A percentile compares a stretch with the other conserved stretches of the same genome.
Conservation (phyloP, 2,329 filamentous ascomycete genomes). For the Pseudogymnoascus sp. region DNA sequence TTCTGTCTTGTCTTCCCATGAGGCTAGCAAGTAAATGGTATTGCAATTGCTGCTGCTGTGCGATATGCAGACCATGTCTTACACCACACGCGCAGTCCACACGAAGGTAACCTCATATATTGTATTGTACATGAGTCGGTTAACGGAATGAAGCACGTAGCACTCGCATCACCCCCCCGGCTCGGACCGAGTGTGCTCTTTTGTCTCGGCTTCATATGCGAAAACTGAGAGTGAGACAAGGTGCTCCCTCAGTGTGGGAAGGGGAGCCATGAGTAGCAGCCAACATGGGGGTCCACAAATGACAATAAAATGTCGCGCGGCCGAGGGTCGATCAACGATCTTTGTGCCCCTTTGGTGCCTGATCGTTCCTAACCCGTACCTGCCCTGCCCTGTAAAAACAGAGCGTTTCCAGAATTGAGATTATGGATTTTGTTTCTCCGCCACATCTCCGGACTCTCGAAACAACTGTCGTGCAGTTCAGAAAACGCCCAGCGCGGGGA, state of each 20-base stretch:
- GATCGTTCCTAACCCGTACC: not conserved
- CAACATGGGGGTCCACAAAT: not conserved
- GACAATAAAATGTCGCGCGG: not conserved
- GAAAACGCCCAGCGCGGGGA: not conserved
- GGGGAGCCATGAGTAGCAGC: not conserved
- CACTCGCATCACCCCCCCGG: not conserved
- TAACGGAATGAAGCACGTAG: conserved; percentile 5
- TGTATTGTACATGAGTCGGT: not conserved
- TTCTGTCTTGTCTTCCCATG: not conserved
- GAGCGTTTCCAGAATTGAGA: not conserved
- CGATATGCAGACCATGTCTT: not conserved
- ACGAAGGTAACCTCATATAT: not conserved
- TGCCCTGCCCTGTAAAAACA: not conserved
- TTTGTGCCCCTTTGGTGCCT: not conserved
- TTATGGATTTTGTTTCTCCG: not conserved
- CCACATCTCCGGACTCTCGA: not conserved
- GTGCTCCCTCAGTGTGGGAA: not conserved
- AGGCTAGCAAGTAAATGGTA: too few species aligned
- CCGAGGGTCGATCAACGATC: not conserved
- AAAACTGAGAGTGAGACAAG: not conserved
- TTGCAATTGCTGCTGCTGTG: not conserved
- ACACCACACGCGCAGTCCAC: not conserved
- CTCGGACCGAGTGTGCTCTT: not conserved
- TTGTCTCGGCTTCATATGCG: conserved; percentile 3
- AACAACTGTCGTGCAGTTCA: not conserved